phyloP scores from a whole-genome alignment of 352 stramenopile genomes.

The Pilasporangium apinafurcum region DNA sequence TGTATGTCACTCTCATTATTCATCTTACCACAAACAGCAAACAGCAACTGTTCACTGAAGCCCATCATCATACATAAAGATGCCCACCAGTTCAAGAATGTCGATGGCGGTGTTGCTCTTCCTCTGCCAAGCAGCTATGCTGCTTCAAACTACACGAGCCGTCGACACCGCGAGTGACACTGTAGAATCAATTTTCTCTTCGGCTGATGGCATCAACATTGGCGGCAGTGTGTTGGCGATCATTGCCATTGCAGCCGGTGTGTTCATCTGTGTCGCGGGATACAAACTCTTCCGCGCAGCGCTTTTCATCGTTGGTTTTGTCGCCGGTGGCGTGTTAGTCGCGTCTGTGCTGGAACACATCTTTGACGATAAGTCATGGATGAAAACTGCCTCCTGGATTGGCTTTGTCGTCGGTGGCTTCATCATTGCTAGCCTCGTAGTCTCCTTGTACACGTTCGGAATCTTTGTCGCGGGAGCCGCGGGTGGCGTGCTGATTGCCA shows the following conservation, averaged over 20 bases:
- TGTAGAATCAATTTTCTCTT: slow-evolving; percentile 31
- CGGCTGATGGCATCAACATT: slow-evolving; percentile 26
- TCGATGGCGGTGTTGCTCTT: slow-evolving; percentile 6
- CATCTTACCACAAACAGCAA: too few species aligned
- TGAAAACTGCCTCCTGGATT: slow-evolving; percentile 52
- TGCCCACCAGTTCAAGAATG: too few species aligned
- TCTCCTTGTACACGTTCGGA: slow-evolving; percentile 40
- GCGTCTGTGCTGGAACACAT: slow-evolving; percentile 31
- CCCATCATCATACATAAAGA: too few species aligned
- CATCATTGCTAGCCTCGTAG: slow-evolving; percentile 32
- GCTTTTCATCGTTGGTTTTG: slow-evolving; percentile 50
- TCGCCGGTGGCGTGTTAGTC: slow-evolving; percentile 33
- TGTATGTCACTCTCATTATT: too few species aligned
- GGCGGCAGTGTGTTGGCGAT: slow-evolving; percentile 28
- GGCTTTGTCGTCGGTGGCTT: slow-evolving; percentile 46
- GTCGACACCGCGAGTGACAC: slow-evolving; percentile 15
- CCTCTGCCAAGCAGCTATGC: slow-evolving; percentile 6
- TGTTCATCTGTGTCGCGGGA: slow-evolving; percentile 36
- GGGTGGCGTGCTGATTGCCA: slow-evolving; percentile 41
- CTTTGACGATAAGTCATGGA: slow-evolving; percentile 37
- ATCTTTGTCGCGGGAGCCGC: slow-evolving; percentile 53
- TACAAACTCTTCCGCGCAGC: slow-evolving; percentile 57
- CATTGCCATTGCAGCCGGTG: slow-evolving; percentile 28
- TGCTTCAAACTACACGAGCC: not conserved
- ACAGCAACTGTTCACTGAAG: too few species aligned